Percentiles rank a stretch among this genome's conserved stretches.
Conservation (phyloP, 768 basidiomycete genomes). For the Suillus ampliporus region DNA sequence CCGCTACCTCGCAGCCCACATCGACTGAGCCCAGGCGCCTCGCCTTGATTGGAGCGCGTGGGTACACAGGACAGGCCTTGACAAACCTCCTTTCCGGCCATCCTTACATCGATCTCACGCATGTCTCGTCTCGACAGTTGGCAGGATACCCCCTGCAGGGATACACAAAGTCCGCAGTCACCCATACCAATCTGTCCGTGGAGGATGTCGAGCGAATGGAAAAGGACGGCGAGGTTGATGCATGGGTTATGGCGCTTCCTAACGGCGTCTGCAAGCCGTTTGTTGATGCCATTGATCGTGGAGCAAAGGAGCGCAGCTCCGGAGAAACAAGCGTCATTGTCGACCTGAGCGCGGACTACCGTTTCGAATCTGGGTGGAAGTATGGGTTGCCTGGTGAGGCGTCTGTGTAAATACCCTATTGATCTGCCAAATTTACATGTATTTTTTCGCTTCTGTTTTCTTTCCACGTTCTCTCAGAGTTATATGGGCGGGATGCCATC, state of each 20-base stretch:
- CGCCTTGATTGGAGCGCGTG: slow-evolving; percentile 95
- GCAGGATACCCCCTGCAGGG: slow-evolving; percentile 79
- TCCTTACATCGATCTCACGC: slow-evolving; percentile 87
- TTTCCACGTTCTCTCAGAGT: slow-evolving; percentile 56
- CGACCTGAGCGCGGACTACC: slow-evolving; percentile 92
- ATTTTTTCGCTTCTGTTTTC: slow-evolving; percentile 34
- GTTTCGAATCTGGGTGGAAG: slow-evolving; percentile 95
- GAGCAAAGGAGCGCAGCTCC: slow-evolving; percentile 56
- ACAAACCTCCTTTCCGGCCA: slow-evolving; percentile 87
- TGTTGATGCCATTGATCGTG: slow-evolving; percentile 91
- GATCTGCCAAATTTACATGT: slow-evolving; percentile 43
- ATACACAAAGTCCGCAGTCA: slow-evolving; percentile 77
- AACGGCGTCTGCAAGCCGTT: slow-evolving; percentile 97
- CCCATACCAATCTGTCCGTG: slow-evolving; percentile 80
- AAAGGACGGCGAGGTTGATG: slow-evolving; percentile 88
- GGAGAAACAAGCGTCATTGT: slow-evolving; percentile 77
- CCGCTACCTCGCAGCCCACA: slow-evolving; percentile 43
- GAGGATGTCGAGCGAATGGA: slow-evolving; percentile 90
- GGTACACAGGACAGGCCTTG: slow-evolving; percentile 93
- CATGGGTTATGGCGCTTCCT: slow-evolving; percentile 99
- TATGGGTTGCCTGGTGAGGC: slow-evolving; percentile 98
- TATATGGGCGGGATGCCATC: slow-evolving; percentile 79
- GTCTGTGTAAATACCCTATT: slow-evolving; percentile 45
- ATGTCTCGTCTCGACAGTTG: slow-evolving; percentile 96
- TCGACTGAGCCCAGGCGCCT: slow-evolving; percentile 82